Conservation (phyloP, 805 yeast species). For the Yamadazyma philogaea region DNA sequence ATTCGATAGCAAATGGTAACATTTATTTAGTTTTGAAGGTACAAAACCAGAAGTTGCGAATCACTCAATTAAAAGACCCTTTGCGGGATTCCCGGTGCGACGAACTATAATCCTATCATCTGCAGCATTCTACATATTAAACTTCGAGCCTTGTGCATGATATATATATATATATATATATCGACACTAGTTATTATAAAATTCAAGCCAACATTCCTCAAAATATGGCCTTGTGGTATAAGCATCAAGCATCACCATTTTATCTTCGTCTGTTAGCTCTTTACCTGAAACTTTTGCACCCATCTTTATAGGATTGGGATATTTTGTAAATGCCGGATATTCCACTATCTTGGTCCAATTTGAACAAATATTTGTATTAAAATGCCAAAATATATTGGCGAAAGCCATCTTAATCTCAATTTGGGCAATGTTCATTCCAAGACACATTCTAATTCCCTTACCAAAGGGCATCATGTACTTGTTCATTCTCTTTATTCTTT, state of each 20-base stretch:
- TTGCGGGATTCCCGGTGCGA: constrained; percentile 1
- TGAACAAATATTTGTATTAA: constrained; percentile 32
- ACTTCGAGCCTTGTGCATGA: not conserved
- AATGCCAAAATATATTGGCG: constrained; percentile 53
- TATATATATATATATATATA: not conserved
- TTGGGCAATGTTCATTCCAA: constrained; percentile 66
- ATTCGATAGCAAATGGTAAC: constrained; percentile 51
- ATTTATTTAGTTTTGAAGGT: constrained; percentile 12
- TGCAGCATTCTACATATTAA: constrained; percentile 5
- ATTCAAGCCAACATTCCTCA: constrained; percentile 53
- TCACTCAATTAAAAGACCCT: not conserved
- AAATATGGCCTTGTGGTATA: constrained; percentile 51
- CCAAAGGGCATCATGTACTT: constrained; percentile 67
- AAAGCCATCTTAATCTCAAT: constrained; percentile 61
- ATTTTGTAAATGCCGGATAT: constrained; percentile 12
- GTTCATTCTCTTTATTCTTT: constrained; percentile 44
- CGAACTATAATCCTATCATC: not conserved
- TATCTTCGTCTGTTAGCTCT: constrained; percentile 37
- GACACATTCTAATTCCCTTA: constrained; percentile 69
- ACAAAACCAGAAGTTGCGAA: not conserved
- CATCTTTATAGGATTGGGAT: constrained; percentile 18
- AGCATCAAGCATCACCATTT: constrained; percentile 56
- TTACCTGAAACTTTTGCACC: constrained; percentile 19
- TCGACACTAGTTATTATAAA: constrained; percentile 16
- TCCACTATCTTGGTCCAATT: constrained; percentile 42